Evolutionary conservation across 768 basidiomycete genomes (phyloP).

Genomic region (Dacryopinax spathularia): DNA sequence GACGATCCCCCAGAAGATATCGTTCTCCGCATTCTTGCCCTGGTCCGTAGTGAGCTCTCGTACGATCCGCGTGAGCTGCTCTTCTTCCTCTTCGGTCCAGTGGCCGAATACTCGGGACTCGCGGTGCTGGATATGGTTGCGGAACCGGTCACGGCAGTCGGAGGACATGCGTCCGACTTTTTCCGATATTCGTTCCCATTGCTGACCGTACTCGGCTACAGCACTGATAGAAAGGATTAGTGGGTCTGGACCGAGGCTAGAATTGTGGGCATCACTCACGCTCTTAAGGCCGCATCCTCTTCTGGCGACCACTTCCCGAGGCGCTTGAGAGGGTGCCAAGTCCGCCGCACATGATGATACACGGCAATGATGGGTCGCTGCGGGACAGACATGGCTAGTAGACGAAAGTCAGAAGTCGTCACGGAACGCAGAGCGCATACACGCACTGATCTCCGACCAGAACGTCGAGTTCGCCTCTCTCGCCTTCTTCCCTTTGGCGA

Average conservation of each 20-base stretch:
- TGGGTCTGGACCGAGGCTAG: neutral
- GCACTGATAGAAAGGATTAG: conserved; percentile 34
- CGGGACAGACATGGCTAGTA: conserved; percentile 52
- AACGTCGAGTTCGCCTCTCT: conserved; percentile 50
- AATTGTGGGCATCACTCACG: conserved; percentile 32
- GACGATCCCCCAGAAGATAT: conserved; percentile 72
- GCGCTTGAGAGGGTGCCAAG: conserved; percentile 50
- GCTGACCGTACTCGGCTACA: conserved; percentile 51
- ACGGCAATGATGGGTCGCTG: conserved; percentile 70
- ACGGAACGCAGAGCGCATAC: neutral
- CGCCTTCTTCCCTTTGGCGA: conserved; percentile 39
- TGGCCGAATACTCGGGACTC: conserved; percentile 46
- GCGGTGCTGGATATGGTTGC: conserved; percentile 62
- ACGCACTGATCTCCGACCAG: conserved; percentile 68
- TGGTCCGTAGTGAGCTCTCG: conserved; percentile 56
- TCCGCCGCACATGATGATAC: conserved; percentile 64
- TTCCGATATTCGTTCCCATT: conserved; percentile 65
- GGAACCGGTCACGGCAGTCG: conserved; percentile 74
- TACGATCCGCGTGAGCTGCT: conserved; percentile 56
- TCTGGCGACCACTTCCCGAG: conserved; percentile 56
- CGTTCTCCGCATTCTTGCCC: conserved; percentile 60
- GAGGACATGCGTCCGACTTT: conserved; percentile 59
- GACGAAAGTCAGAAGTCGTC: conserved; percentile 8
- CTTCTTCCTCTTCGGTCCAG: conserved; percentile 74
- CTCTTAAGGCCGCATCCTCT: conserved; percentile 49